Conservation (phyloP, 75 land plant genomes). For the Ceratopteris richardii region DNA sequence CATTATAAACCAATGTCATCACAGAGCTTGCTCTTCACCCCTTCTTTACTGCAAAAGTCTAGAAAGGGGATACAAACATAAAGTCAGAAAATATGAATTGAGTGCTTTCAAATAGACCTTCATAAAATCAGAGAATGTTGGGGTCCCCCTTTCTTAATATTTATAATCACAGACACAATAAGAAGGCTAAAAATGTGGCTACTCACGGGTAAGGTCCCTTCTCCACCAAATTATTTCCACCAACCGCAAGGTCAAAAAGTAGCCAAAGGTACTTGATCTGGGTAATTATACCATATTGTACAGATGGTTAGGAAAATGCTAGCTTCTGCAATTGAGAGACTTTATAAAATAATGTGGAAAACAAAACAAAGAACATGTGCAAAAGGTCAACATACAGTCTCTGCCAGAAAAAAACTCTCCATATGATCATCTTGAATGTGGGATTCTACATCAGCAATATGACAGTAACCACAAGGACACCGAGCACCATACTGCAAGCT, state of each 20-base stretch:
- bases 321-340: too few relatives aligned
- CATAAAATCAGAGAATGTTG: too few relatives aligned
- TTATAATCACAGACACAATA: too few relatives aligned
- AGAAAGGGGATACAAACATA: too few relatives aligned
- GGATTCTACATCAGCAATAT: conserved; percentile 90
- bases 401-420: conserved; percentile 99
- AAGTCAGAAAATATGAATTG: too few relatives aligned
- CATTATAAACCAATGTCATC: too few relatives aligned
- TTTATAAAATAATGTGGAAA: neutral
- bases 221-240: conserved; percentile 84
- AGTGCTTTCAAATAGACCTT: too few relatives aligned
- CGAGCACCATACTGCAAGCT: conserved; percentile 88
- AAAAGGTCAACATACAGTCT: conserved; percentile 77
- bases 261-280: conserved; percentile 98
- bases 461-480: conserved; percentile 98
- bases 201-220: conserved; percentile 96
- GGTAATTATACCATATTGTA: too few relatives aligned
- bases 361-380: conserved; percentile 8
- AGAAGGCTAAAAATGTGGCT: too few relatives aligned
- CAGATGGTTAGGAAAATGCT: neutral
- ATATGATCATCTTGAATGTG: conserved; percentile 96
- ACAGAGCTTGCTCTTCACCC: too few relatives aligned
- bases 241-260: conserved; percentile 92
- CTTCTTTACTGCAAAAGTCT: too few relatives aligned
- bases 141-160: too few relatives aligned